Base-by-base conservation (phyloP, 1,284 basidiomycete species). In the Austroboletus niveus region DNA sequence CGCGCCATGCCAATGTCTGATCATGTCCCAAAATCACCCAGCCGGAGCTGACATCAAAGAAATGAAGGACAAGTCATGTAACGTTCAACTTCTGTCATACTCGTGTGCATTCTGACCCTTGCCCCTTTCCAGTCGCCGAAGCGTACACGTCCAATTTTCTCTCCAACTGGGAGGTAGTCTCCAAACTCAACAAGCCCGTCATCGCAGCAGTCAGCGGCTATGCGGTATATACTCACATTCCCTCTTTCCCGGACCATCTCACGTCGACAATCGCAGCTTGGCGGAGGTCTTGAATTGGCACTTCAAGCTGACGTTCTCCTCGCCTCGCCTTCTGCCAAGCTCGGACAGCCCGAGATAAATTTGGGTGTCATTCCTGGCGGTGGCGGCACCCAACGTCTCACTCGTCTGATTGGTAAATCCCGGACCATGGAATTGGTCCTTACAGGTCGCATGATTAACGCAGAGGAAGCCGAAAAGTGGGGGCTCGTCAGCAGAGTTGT, bases 311-410 rank as follows among this genome's bases (percentile, higher is more conserved):
- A 99, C 74, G 95, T 99, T 71, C 88, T 98, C 65, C 84, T 98
- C 55, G 94, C 91, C n/a, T 89, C 94, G 7, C 90, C 93, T 6
- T 92, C 84, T 20, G 96, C 97, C 34, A 86, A 85, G 60, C 98
- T 99, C 63, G 94, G 94, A 35, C 97, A 98, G 70, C 96, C 97
- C 32, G 97, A 99, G 70, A 96, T 99, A 73, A 96, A 94, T 69
- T 81, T 99, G 45, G 96, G 97, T 56, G 89, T 96, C 57, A 98
- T 98, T 65, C 96, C 97, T 15, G 93, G 93, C 11, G 92, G 84
- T 17, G 92, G 91, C 41, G 92, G 87, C 9, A 86, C 87, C 4
- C 89, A 94, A 67, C 84, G 94, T 48, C 85, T 99, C 48, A 86
- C 91, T 17, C 85, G 80, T 57, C 81, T 89, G 9, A 82, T 99